Evolutionary conservation across 441 rosid genomes (phyloP), one percentile per base, ranked within the genome.

Genomic region (Gossypium lobatum): DNA sequence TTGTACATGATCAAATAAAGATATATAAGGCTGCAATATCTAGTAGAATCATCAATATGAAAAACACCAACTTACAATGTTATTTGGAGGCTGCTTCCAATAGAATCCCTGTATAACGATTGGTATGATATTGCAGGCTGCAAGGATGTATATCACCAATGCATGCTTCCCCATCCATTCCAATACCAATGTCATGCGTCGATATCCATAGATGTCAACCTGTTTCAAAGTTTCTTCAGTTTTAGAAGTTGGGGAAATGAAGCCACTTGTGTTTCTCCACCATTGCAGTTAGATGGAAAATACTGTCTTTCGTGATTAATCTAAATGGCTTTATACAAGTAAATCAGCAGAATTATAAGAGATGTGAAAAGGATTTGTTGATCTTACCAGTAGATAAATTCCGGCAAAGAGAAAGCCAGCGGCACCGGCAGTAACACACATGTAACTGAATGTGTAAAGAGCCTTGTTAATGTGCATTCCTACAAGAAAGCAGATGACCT

Each of bases 111-210:
- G 91, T 54, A 93, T 70, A 75, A 90, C 42, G 62, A 91, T 68
- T 1, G 92, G 91, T 9, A 89, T 69, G 76, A 93, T 70, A 73
- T 91, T 90, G 83, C 91, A 83, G 18, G 97, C 93, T 1, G 82
- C 80, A 61, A 93, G 83, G 59, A 90, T 20, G 71, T 77, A 93
- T 17, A 91, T 85, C 58, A 78, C 70, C 85, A 91, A 76, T 1
- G 98, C 91, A 58, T 93, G 93, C 83, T 79, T 83, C 65, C 95
- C 98, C 84, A 87, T 88, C 97, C 97, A 93, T 79, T 91, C 91
- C 14, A 90, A 79, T 16, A 83, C 83, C 7, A 59, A 17, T 23
- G 88, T 80, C 42, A 66, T 34, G 59, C 85, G 72, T 77, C 86
- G 81, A 72, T 77, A 81, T 78, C 88, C 88, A 64, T 63, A 81